Base-by-base conservation (phyloP, 202 grass and related monocot species). In the Sporobolus alterniflorus region DNA sequence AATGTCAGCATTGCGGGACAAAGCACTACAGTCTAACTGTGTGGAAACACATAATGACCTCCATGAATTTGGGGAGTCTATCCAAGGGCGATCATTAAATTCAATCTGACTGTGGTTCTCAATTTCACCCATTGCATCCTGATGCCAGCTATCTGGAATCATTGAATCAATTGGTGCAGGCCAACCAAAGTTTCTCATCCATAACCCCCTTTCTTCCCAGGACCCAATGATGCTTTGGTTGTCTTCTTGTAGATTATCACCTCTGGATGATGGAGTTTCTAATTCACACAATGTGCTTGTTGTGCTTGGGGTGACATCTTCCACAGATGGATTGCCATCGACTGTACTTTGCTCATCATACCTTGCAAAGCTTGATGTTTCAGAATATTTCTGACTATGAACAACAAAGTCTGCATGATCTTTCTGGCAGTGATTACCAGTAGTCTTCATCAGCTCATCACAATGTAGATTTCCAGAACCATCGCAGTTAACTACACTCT, bases 181-280 rank as follows among this genome's bases (percentile, higher is more conserved):
- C 97, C 93, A 96, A 73, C 90, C 88, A 83, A 92, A 77, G 66
- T 78, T 86, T 51, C 74, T 89, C 56, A 93, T 66, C 97, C 97
- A 96, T 83, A 99, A 74, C 51, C 83, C 94, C 34, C 91, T 90
- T 73, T 96, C 97, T 71, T 99, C 93, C 93, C 97, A 99, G 29
- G 91, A 96, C 44, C 81, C 83, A 48, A 84, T 85, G n/a, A 86
- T 67, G 80, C 86, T 94, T 69, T 84, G 89, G 65, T 82, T 94
- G 76, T 83, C 93, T 89, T 94, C 93, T 59, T 84, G 78, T 36
- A 85, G 69, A 76, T 59, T 91, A 73, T 94, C 81, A 59, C 81
- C 87, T 79, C 81, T 89, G 36, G 92, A 92, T 62, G 78, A 83
- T 61, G 89, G 83, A 24, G 93, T 89, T 16, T 75, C 85, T 64